These are phyloP conservation scores for Solanum appendiculatum DNA, from an alignment of 257 asterid genomes.

Conservation along the genomic window DNA sequence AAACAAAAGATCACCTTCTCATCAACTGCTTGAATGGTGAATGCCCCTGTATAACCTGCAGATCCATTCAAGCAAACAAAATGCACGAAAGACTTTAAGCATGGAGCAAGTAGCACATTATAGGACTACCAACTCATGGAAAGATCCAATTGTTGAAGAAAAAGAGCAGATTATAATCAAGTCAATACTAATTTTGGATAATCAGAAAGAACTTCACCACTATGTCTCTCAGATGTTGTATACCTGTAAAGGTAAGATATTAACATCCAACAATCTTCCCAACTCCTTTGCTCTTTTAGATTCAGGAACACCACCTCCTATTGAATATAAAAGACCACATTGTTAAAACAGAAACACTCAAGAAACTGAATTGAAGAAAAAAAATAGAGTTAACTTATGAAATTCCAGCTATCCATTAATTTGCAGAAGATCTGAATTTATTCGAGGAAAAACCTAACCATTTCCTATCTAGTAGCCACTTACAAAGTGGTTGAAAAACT, in stretches of 20 bases:
- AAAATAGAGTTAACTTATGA: too few species aligned
- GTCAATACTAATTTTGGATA: neutral
- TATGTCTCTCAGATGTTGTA: neutral
- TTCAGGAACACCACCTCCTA: slow-evolving; percentile 97
- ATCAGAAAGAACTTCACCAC: neutral
- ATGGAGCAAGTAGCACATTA: neutral
- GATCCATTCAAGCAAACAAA: slow-evolving; percentile 1
- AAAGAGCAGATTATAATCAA: neutral
- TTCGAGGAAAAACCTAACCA: too few species aligned
- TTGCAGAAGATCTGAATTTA: too few species aligned
- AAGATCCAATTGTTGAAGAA: neutral
- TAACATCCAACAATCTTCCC: slow-evolving; percentile 48
- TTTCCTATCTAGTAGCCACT: too few species aligned
- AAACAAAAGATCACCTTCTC: slow-evolving; percentile 29
- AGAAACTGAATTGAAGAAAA: too few species aligned
- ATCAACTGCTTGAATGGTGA: slow-evolving; percentile 70
- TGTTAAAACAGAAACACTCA: too few species aligned
- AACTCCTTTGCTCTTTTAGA: slow-evolving; percentile 65
- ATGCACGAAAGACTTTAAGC: neutral
- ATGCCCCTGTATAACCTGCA: slow-evolving; percentile 96
- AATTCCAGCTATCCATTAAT: too few species aligned
- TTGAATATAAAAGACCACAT: slow-evolving; percentile 7
- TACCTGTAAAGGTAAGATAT: slow-evolving; percentile 64
- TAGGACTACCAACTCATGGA: neutral
- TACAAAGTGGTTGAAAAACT: too few species aligned